Percentiles rank a stretch among this genome's conserved stretches.
Conservation (phyloP, 2,329 filamentous ascomycete species). For the Colletotrichum liriopes region DNA sequence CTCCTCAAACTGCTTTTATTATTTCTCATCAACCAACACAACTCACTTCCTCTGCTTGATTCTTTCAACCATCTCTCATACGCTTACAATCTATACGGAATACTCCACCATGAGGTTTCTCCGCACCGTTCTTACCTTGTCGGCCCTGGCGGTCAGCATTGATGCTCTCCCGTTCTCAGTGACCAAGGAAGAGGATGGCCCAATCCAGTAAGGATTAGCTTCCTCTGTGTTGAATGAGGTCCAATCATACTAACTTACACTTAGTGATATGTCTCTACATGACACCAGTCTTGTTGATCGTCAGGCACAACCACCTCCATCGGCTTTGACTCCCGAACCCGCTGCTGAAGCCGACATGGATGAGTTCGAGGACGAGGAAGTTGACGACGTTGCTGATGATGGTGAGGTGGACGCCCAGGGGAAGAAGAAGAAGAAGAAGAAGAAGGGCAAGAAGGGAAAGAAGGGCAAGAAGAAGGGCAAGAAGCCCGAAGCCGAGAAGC, state of each 20-base stretch:
- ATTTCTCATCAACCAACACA: conserved; percentile 19
- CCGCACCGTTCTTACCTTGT: conserved; percentile 28
- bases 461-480: conserved; percentile 41
- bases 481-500: conserved; percentile 16
- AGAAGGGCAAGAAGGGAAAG: conserved; percentile 41
- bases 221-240: rapidly evolving
- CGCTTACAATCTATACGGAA: background rate
- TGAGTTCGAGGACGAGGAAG: conserved; percentile 25
- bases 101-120: conserved; percentile 34
- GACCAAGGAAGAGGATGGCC: conserved; percentile 19
- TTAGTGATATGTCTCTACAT: conserved; percentile 30
- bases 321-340: conserved; percentile 1
- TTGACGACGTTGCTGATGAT: background rate
- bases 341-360: conserved; percentile 18
- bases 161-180: conserved; percentile 38
- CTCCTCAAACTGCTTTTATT: background rate
- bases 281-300: conserved; percentile 11
- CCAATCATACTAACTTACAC: background rate
- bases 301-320: conserved; percentile 17
- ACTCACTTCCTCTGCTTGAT: background rate
- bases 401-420: conserved; percentile 26
- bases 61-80: background rate
- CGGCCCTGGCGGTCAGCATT: conserved; percentile 41
- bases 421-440: conserved; percentile 42
- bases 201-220: conserved; percentile 11